phyloP scores from a whole-genome alignment of 768 basidiomycete genomes.

The Pleurotus pulmonarius region DNA sequence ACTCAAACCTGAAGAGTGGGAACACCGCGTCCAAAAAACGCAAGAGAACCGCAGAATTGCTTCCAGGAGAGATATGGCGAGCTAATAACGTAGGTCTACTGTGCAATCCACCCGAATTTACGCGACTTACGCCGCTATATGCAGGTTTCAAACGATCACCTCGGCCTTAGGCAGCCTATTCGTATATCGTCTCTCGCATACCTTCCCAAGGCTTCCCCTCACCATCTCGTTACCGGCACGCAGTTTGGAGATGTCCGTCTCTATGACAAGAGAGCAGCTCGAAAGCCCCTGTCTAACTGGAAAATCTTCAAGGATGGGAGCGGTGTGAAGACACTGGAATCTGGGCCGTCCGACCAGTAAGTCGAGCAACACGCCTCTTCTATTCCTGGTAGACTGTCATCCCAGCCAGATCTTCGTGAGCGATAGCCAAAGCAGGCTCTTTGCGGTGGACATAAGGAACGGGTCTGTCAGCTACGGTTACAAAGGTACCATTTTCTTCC shows the following conservation, averaged over 20 bases:
- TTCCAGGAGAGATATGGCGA: slow-evolving; percentile 79
- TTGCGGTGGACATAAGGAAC: slow-evolving; percentile 65
- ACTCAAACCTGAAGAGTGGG: slow-evolving; percentile 22
- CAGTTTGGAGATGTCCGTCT: slow-evolving; percentile 68
- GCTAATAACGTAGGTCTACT: slow-evolving; percentile 67
- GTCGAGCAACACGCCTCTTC: slow-evolving; percentile 15
- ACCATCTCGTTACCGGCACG: slow-evolving; percentile 69
- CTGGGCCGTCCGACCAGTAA: slow-evolving; percentile 63
- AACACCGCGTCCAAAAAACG: slow-evolving; percentile 42
- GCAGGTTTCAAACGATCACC: slow-evolving; percentile 68
- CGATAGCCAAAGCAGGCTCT: slow-evolving; percentile 62
- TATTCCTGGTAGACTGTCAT: too few species aligned
- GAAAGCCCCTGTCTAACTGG: slow-evolving; percentile 69
- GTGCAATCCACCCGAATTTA: not conserved
- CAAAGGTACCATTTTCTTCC: slow-evolving; percentile 40
- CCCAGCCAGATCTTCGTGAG: slow-evolving; percentile 66
- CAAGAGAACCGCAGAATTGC: slow-evolving; percentile 51
- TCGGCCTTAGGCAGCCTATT: slow-evolving; percentile 76
- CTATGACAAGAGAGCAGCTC: slow-evolving; percentile 73
- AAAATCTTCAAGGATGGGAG: slow-evolving; percentile 53
- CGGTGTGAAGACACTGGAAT: slow-evolving; percentile 57
- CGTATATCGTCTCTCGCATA: slow-evolving; percentile 69
- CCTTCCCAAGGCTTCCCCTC: slow-evolving; percentile 33
- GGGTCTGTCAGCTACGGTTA: slow-evolving; percentile 65
- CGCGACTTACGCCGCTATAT: not conserved